These are phyloP conservation scores for Mycosphaerella sp. DNA, from an alignment of 2,329 filamentous ascomycete species.

Conservation along the genomic window DNA sequence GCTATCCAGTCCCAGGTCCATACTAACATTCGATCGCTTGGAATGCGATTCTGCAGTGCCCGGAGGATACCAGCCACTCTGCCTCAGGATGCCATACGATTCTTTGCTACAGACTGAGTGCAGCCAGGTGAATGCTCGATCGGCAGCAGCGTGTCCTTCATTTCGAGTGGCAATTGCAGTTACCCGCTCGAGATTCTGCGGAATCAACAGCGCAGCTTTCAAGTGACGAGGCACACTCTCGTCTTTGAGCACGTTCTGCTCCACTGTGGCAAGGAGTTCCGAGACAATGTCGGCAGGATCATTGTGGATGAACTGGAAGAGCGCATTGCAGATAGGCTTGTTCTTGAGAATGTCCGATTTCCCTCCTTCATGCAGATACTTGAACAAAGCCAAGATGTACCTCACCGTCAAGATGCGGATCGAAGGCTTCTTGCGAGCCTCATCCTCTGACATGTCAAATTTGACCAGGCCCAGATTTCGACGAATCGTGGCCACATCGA, in stretches of 20 bases:
- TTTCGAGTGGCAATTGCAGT: slow-evolving; percentile 53
- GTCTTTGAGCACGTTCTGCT: slow-evolving; percentile 66
- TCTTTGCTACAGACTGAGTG: slow-evolving; percentile 66
- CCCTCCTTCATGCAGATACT: slow-evolving; percentile 66
- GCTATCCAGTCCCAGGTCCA: slow-evolving; percentile 62
- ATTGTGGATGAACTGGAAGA: slow-evolving; percentile 70
- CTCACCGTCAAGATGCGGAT: slow-evolving; percentile 76
- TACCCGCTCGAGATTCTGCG: slow-evolving; percentile 36
- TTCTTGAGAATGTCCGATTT: slow-evolving; percentile 80
- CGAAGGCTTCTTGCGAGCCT: slow-evolving; percentile 60
- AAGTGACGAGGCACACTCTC: slow-evolving; percentile 62
- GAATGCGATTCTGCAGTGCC: slow-evolving; percentile 38
- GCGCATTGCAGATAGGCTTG: slow-evolving; percentile 57
- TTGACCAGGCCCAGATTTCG: slow-evolving; percentile 70
- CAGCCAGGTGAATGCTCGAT: slow-evolving; percentile 69
- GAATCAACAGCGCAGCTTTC: slow-evolving; percentile 50
- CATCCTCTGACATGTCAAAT: slow-evolving; percentile 48
- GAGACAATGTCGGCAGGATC: slow-evolving; percentile 69
- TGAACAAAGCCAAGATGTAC: slow-evolving; percentile 72
- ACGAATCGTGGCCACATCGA: slow-evolving; percentile 63
- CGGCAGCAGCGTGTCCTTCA: slow-evolving; percentile 51
- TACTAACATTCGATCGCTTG: slow-evolving; percentile 32
- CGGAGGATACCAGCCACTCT: slow-evolving; percentile 78
- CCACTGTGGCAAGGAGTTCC: slow-evolving; percentile 67
- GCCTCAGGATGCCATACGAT: slow-evolving; percentile 65